phyloP scores from a whole-genome alignment of 345 rosid genomes.

The Aegle marmelos region DNA sequence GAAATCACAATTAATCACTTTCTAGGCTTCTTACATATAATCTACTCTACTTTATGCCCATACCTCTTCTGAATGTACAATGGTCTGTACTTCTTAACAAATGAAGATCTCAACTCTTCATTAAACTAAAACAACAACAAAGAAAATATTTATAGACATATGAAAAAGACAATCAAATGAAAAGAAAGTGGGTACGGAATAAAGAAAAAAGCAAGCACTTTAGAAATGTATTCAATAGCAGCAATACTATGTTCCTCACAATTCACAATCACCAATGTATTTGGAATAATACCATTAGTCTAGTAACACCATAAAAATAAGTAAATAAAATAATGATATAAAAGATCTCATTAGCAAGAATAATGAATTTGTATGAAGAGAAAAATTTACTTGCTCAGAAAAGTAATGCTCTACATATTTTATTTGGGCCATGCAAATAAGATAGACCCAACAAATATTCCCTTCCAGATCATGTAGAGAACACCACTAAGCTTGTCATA shows the following conservation, averaged over 20 bases:
- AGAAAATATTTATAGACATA: neutral
- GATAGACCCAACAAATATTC: no score
- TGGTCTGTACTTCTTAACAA: constrained; percentile 96
- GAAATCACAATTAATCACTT: neutral
- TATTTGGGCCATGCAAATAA: no score
- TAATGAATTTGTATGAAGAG: no score
- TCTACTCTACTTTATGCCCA: neutral
- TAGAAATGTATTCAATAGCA: constrained; percentile 72
- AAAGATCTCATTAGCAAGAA: neutral
- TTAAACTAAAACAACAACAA: constrained; percentile 57
- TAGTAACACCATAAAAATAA: constrained; percentile 27
- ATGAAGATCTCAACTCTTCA: constrained; percentile 97
- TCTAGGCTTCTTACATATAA: neutral
- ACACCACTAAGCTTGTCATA: no score
- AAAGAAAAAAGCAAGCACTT: constrained; percentile 30
- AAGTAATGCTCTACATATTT: constrained; percentile 32
- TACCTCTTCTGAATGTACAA: constrained; percentile 99
- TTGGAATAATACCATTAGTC: constrained; percentile 90
- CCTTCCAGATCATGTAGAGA: no score
- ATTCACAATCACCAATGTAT: constrained; percentile 82
- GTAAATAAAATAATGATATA: neutral
- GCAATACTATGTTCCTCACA: constrained; percentile 80
- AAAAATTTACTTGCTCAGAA: constrained; percentile 58
- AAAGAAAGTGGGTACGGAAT: neutral
- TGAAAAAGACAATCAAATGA: neutral